A percentile compares a stretch with the other conserved stretches of the same genome.
Conservation (phyloP, 495 filamentous ascomycete genomes). For the Astrothelium macrocarpum region DNA sequence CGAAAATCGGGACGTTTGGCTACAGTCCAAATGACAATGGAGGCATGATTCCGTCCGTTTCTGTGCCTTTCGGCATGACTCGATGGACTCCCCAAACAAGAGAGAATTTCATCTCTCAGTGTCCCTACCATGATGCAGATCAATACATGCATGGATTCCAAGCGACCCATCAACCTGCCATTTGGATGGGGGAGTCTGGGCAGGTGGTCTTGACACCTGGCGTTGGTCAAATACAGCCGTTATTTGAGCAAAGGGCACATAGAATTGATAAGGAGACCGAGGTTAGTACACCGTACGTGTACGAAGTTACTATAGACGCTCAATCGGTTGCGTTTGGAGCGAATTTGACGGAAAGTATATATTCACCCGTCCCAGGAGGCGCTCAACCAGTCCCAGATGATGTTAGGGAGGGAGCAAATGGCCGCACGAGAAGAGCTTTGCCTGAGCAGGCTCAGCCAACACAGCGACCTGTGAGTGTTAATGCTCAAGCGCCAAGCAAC, state of each 20-base stretch:
- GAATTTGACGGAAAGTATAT: conserved; percentile 19
- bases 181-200: conserved; percentile 22
- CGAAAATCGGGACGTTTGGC: conserved; percentile 20
- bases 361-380: conserved; percentile 17
- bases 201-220: conserved; percentile 18
- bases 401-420: conserved; percentile 15
- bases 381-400: conserved; percentile 15
- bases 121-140: conserved; percentile 17
- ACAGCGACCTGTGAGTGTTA: background rate
- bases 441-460: conserved; percentile 1
- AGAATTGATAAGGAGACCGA: conserved; percentile 14
- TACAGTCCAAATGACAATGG: conserved; percentile 18
- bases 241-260: conserved; percentile 18
- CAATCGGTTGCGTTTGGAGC: conserved; percentile 8
- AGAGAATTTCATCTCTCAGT: conserved; percentile 22
- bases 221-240: conserved; percentile 14
- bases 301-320: conserved; percentile 15
- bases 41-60: conserved; percentile 21
- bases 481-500: background rate
- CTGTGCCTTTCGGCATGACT: conserved; percentile 19
- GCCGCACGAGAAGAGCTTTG: conserved; percentile 14
- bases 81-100: conserved; percentile 20
- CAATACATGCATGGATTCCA: conserved; percentile 17
- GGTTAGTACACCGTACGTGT: conserved; percentile 19
- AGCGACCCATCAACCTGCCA: conserved; percentile 20